Conservation (phyloP, 345 rosid species). For the Sisymbrium irio region DNA sequence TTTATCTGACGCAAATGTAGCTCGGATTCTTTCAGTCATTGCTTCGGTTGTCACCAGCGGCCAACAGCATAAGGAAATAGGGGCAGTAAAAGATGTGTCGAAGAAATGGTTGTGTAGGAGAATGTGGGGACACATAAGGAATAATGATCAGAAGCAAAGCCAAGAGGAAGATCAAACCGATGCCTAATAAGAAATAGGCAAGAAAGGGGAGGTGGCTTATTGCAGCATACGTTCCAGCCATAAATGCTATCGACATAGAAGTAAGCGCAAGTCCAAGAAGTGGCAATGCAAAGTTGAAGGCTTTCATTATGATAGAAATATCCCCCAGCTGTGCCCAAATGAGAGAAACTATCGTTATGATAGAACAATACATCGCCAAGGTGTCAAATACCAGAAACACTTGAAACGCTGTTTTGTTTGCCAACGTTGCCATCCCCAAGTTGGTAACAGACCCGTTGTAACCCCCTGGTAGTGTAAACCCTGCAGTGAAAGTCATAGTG, state of each 20-base stretch:
- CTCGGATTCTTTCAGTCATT: not conserved
- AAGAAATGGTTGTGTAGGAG: not conserved
- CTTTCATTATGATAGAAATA: not conserved
- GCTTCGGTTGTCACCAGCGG: not conserved
- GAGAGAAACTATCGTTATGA: not conserved
- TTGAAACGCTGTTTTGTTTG: not conserved
- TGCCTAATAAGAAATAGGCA: too few species aligned
- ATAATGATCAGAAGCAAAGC: not conserved
- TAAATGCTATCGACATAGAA: conserved; percentile 8
- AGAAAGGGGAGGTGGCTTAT: conserved; percentile 17
- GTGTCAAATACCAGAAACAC: not conserved
- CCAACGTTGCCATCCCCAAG: not conserved
- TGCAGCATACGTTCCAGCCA: conserved; percentile 16
- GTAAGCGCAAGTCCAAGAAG: conserved; percentile 5
- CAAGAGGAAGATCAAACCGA: not conserved
- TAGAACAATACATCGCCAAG: not conserved
- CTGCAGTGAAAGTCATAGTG: not conserved
- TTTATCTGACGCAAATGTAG: not conserved
- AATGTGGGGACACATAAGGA: not conserved
- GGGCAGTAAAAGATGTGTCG: conserved; percentile 11
- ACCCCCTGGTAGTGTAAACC: not conserved
- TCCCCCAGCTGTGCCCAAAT: conserved; percentile 7
- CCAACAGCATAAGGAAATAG: conserved; percentile 13
- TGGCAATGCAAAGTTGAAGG: not conserved
- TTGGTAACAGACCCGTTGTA: not conserved